Conservation (phyloP, 2,329 filamentous ascomycete species). For the Apiospora phragmitis region DNA sequence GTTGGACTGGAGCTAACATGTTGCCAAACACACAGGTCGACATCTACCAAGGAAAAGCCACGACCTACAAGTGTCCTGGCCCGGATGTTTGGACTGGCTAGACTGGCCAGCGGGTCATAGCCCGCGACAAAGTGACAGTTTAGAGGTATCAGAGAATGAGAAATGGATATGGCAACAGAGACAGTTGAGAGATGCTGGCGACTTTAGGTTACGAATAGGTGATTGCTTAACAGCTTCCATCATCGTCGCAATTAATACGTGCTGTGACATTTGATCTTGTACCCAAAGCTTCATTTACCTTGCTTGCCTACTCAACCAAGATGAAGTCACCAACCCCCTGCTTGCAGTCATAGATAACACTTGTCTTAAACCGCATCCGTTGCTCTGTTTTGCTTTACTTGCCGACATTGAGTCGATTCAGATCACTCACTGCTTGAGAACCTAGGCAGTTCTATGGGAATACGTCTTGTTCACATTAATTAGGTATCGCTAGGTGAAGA, state of each 20-base stretch:
- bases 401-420: too few species aligned
- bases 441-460: background rate
- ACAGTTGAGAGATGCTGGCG: background rate
- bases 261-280: background rate
- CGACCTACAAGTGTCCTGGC: conserved; percentile 48
- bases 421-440: too few species aligned
- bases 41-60: conserved; percentile 45
- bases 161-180: too few species aligned
- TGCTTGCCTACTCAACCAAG: too few species aligned
- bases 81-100: conserved; percentile 50
- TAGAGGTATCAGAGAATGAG: too few species aligned
- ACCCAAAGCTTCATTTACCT: background rate
- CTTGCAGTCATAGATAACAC: background rate
- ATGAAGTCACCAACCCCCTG: background rate
- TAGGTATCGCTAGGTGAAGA: background rate
- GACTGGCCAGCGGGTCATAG: background rate
- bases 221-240: too few species aligned
- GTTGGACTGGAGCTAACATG: conserved; percentile 17
- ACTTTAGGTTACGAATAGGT: background rate
- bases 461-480: conserved; percentile 6
- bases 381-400: background rate
- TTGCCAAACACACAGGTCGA: conserved; percentile 39
- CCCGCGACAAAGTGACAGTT: background rate
- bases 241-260: too few species aligned
- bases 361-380: background rate